phyloP scores from a whole-genome alignment of 129 eudicot genomes.

The Tagetes patula region DNA sequence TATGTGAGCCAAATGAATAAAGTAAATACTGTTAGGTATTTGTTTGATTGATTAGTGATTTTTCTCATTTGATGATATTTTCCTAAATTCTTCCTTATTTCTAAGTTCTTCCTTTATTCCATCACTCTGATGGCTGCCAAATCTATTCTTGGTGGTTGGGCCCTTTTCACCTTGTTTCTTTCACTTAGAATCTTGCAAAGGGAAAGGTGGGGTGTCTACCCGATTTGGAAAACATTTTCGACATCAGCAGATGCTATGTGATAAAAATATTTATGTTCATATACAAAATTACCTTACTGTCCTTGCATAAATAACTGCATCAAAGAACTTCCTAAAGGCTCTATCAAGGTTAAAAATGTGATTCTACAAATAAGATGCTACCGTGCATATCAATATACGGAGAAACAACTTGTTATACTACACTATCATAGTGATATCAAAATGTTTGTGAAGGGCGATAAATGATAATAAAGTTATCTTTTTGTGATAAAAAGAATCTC shows the following conservation, averaged over 20 bases:
- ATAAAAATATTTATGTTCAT: constrained; percentile 13
- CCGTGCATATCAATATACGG: constrained; percentile 32
- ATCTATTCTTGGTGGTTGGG: constrained; percentile 13
- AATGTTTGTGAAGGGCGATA: constrained; percentile 19
- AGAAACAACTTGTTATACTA: constrained; percentile 33
- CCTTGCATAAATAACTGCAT: constrained; percentile 23
- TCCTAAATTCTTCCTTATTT: constrained; percentile 17
- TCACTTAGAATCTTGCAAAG: constrained; percentile 10
- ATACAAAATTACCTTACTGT: constrained; percentile 24
- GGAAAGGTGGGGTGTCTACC: constrained; percentile 16
- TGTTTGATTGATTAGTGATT: constrained; percentile 19
- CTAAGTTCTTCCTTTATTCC: constrained; percentile 4
- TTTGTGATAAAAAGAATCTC: constrained; percentile 16
- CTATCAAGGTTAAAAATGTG: constrained; percentile 31
- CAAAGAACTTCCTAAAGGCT: constrained; percentile 14
- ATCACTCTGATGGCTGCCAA: not conserved
- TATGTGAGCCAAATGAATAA: constrained; percentile 13
- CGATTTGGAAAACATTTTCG: constrained; percentile 20
- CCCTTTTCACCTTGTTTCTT: constrained; percentile 26
- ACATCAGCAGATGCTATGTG: constrained; percentile 30
- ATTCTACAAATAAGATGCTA: constrained; percentile 19
- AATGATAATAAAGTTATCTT: constrained; percentile 10
- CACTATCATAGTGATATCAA: constrained; percentile 1
- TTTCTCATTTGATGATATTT: constrained; percentile 5
- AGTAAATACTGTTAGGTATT: constrained; percentile 18